phyloP scores from a whole-genome alignment of 2,329 filamentous ascomycete species.

The Coniochaeta pulveracea region DNA sequence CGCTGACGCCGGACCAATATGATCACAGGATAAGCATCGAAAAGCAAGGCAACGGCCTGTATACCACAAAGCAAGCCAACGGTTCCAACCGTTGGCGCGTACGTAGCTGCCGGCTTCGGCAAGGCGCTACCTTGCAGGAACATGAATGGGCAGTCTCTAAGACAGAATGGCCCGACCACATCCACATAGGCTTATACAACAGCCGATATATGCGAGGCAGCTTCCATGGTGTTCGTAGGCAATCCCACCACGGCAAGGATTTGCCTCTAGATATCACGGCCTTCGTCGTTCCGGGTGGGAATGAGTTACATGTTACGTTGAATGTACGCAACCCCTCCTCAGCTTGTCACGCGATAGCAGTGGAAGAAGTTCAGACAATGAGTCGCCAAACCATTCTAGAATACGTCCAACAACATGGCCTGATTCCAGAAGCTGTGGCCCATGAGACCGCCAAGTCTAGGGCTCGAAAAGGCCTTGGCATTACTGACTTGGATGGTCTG shows the following conservation, averaged over 20 bases:
- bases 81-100: slow-evolving; percentile 55
- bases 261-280: slow-evolving; percentile 65
- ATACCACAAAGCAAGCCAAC: slow-evolving; percentile 28
- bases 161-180: slow-evolving; percentile 58
- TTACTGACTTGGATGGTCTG: slow-evolving; percentile 48
- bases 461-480: slow-evolving; percentile 26
- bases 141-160: slow-evolving; percentile 52
- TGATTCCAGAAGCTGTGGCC: slow-evolving; percentile 35
- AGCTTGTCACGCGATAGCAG: slow-evolving; percentile 39
- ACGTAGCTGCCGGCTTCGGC: slow-evolving; percentile 41
- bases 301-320: slow-evolving; percentile 44
- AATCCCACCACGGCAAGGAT: slow-evolving; percentile 64
- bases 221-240: slow-evolving; percentile 49
- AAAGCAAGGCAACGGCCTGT: slow-evolving; percentile 12
- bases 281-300: slow-evolving; percentile 43
- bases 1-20: slow-evolving; percentile 11
- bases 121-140: slow-evolving; percentile 21
- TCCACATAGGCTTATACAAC: slow-evolving; percentile 65
- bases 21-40: slow-evolving; percentile 18
- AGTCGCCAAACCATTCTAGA: slow-evolving; percentile 31
- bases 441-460: slow-evolving; percentile 43
- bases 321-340: slow-evolving; percentile 14
- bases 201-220: slow-evolving; percentile 39
- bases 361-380: slow-evolving; percentile 57
- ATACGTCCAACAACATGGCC: slow-evolving; percentile 22